Evolutionary conservation across 1,139 yeast species (phyloP), one percentile per base, ranked within the genome.

Genomic region (Suhomyces anneliseae): DNA sequence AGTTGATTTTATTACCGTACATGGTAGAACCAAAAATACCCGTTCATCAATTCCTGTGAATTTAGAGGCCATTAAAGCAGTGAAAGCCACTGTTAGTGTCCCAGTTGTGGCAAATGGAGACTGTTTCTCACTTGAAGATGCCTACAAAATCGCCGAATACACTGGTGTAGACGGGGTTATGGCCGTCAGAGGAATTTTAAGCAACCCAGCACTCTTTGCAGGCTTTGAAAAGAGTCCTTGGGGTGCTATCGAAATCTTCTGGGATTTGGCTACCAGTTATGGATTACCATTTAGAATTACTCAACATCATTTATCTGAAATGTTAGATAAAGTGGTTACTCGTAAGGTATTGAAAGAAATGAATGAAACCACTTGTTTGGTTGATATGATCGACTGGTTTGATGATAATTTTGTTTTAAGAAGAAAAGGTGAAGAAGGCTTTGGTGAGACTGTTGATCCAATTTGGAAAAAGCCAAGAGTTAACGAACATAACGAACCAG

Each of bases 61-160:
- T 64, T 74, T 86, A 39, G 95, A 87, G 27, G 97, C 96, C 12
- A 92, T 93, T 36, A 82, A 78, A 56, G 66, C 70, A 12, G 77
- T 93, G 15, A 84, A 85, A 52, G 77, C 78, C 27, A 65, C 75
- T 2, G 88, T 87, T 1, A 61, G 65, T 3, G 82, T 87, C 0
- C 98, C 98, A 0, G 92, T 95, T 0, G 85, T 93, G 11, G 97
- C 99, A 2, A 95, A 95, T 60, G 99, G 99, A 9, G 99, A 95
- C 66, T 93, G 96, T 56, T 87, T 87, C 58, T 66, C 80, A 1
- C 68, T 82, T 33, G 71, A 73, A 12, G 97, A 90, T 62, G 85
- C 88, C 24, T 57, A 71, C 33, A 63, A 65, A 24, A 90, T 92
- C 32, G 81, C 82, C 0, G 71, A 78, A 14, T 64, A 64, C 41